Evolutionary conservation across 169 alveolate genomes (phyloP).

Genomic region (Eimeria acervulina): DNA sequence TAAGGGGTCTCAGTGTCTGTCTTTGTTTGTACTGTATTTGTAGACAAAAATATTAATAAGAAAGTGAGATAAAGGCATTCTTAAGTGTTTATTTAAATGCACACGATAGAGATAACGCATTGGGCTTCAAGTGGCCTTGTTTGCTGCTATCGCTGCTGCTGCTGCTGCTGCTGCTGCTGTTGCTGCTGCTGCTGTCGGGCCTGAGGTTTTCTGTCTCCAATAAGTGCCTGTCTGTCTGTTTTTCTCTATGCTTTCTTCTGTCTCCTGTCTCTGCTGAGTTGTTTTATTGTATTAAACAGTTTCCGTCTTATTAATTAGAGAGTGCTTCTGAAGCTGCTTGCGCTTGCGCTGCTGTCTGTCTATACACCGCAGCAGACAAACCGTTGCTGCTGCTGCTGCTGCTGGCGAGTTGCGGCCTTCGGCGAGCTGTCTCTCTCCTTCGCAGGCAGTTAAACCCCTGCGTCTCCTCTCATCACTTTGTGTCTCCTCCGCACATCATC

Average conservation of each 20-base stretch:
- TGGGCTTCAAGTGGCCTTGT: neutral
- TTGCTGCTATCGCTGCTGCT: neutral
- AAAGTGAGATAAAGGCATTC: neutral
- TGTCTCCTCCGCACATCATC: neutral
- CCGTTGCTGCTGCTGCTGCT: neutral
- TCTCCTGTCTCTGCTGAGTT: neutral
- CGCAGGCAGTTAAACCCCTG: neutral
- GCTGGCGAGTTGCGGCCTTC: neutral
- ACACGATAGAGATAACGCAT: neutral
- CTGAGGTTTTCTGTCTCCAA: neutral
- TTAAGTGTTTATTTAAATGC: neutral
- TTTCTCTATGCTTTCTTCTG: neutral
- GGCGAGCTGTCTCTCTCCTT: neutral
- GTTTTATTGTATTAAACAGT: neutral
- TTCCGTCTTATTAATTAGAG: neutral
- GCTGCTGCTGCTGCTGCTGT: neutral
- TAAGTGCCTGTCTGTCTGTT: constrained; percentile 5
- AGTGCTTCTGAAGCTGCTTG: neutral
- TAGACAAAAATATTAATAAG: neutral
- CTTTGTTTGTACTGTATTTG: neutral
- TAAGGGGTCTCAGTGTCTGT: neutral
- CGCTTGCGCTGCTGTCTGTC: too few relatives aligned
- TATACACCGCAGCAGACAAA: neutral
- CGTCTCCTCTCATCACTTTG: neutral
- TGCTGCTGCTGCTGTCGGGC: neutral